phyloP scores from a whole-genome alignment of 306 rosid genomes.

The Notholithocarpus densiflorus region DNA sequence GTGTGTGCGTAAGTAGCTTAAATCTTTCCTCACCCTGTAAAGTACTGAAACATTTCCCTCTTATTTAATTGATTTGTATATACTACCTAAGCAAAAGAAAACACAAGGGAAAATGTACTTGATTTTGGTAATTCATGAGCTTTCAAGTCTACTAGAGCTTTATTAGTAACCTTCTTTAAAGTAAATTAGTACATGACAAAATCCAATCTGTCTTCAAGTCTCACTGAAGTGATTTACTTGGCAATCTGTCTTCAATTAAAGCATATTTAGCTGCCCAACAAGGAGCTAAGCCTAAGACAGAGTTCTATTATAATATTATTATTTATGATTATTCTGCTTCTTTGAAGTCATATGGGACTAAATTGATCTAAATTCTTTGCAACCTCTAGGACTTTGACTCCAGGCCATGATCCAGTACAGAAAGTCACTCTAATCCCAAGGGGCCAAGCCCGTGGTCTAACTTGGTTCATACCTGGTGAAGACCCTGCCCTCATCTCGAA shows the following conservation, averaged over 20 bases:
- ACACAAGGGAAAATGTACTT: too few relatives aligned
- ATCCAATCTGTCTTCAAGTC: too few relatives aligned
- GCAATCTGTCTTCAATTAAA: too few relatives aligned
- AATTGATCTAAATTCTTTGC: background rate
- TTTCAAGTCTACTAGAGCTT: too few relatives aligned
- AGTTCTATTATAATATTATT: background rate
- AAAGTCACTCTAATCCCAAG: conserved; percentile 68
- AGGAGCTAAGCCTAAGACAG: too few relatives aligned
- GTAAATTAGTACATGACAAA: too few relatives aligned
- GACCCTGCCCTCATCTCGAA: conserved; percentile 61
- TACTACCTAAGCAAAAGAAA: too few relatives aligned
- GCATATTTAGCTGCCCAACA: too few relatives aligned
- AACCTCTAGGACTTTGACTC: conserved; percentile 51
- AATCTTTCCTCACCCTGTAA: background rate
- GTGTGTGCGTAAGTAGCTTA: conserved; percentile 69
- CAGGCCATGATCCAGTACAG: conserved; percentile 73
- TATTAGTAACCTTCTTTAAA: too few relatives aligned
- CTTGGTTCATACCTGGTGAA: conserved; percentile 75
- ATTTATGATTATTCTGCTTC: background rate
- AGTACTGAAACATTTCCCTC: background rate
- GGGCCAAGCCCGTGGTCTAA: conserved; percentile 71
- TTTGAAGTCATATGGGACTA: background rate
- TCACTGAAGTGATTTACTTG: too few relatives aligned
- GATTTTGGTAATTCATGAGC: too few relatives aligned
- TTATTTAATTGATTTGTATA: too few relatives aligned